Conservation (phyloP, 768 basidiomycete species). For the Hemileccinum rubropunctum region DNA sequence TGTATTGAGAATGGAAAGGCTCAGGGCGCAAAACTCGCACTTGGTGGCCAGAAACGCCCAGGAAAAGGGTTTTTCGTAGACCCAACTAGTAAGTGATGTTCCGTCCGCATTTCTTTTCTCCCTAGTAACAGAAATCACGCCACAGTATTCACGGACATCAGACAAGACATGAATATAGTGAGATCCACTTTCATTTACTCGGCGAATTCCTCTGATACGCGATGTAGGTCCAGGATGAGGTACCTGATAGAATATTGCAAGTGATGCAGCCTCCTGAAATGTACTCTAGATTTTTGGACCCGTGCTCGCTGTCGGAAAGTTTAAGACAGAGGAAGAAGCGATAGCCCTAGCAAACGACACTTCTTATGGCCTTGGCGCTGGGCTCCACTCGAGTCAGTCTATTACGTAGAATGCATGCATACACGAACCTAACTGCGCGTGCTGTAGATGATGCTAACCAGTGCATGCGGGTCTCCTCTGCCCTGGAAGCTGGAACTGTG, state of each 20-base stretch:
- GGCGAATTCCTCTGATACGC: slow-evolving; percentile 22
- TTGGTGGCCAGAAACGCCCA: slow-evolving; percentile 78
- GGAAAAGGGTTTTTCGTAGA: slow-evolving; percentile 87
- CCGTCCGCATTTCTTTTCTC: slow-evolving; percentile 2
- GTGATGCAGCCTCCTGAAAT: slow-evolving; percentile 11
- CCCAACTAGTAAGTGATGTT: slow-evolving; percentile 68
- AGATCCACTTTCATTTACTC: slow-evolving; percentile 23
- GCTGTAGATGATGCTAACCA: slow-evolving; percentile 74
- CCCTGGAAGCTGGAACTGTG: slow-evolving; percentile 87
- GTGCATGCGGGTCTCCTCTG: slow-evolving; percentile 84
- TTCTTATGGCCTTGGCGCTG: slow-evolving; percentile 88
- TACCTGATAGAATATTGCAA: slow-evolving; percentile 11
- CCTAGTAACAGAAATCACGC: slow-evolving; percentile 4
- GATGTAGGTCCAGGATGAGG: slow-evolving; percentile 32
- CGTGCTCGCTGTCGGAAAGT: slow-evolving; percentile 78
- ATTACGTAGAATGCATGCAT: background rate
- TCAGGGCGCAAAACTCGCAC: slow-evolving; percentile 73
- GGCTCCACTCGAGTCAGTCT: slow-evolving; percentile 79
- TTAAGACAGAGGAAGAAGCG: slow-evolving; percentile 86
- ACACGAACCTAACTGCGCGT: slow-evolving; percentile 4
- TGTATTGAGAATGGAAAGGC: slow-evolving; percentile 86
- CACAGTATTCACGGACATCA: slow-evolving; percentile 80
- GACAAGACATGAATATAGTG: slow-evolving; percentile 82
- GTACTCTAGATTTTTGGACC: slow-evolving; percentile 84
- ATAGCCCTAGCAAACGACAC: slow-evolving; percentile 85